phyloP scores from a whole-genome alignment of 805 yeast genomes.

The Debaryomyces prosopidis region DNA sequence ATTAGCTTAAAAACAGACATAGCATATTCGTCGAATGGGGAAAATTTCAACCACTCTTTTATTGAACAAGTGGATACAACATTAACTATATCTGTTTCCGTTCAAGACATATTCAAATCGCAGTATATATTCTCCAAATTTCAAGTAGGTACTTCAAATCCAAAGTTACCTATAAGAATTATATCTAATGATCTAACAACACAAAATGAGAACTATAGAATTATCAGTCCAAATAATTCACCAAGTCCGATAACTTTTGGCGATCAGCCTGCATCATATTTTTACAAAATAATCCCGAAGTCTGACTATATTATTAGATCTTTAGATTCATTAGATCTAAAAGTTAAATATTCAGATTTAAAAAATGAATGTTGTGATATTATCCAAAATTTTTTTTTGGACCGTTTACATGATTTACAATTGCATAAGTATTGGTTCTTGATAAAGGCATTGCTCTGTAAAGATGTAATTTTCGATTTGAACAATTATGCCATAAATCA shows the following conservation, averaged over 20 bases:
- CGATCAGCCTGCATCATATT: conserved; percentile 69
- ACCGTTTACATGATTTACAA: conserved; percentile 8
- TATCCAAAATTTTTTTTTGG: conserved; percentile 11
- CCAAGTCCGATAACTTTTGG: conserved; percentile 49
- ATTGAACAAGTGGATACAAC: conserved; percentile 49
- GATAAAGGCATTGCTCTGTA: conserved; percentile 18
- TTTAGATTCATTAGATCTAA: conserved; percentile 42
- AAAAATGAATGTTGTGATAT: conserved; percentile 42
- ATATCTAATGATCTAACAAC: conserved; percentile 42
- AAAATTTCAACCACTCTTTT: conserved; percentile 19
- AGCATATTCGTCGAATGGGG: conserved; percentile 18
- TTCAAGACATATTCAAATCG: conserved; percentile 72
- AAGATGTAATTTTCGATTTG: conserved; percentile 27
- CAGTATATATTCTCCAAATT: conserved; percentile 63
- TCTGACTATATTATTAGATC: conserved; percentile 15
- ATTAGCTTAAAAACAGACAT: conserved; percentile 21
- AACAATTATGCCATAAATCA: conserved; percentile 27
- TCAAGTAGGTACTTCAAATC: conserved; percentile 59
- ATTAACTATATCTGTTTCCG: conserved; percentile 69
- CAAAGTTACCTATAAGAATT: conserved; percentile 55
- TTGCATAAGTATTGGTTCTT: conserved; percentile 22
- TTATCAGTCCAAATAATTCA: conserved; percentile 17
- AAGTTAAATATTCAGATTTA: conserved; percentile 47
- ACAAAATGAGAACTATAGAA: conserved; percentile 22
- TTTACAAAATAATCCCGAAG: conserved; percentile 49